Conservation (phyloP, 1,139 yeast genomes). For the Debaryomyces subglobosus region DNA sequence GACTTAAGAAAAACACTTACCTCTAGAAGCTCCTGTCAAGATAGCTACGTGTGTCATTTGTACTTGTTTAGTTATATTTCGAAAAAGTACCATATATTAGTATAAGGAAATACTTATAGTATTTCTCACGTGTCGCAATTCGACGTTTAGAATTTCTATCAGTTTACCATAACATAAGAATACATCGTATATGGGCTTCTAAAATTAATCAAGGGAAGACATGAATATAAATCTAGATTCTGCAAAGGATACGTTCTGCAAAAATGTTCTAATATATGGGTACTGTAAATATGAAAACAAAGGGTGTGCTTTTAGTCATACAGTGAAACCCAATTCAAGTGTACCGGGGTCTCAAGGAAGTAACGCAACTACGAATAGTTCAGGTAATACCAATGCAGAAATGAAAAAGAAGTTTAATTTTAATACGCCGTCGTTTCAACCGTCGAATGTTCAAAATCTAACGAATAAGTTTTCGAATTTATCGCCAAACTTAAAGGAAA, state of each 20-base stretch:
- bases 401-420: conserved; percentile 55
- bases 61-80: not conserved
- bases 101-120: not conserved
- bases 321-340: conserved; percentile 25
- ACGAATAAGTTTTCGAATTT: conserved; percentile 47
- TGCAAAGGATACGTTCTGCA: conserved; percentile 82
- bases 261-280: conserved; percentile 85
- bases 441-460: conserved; percentile 32
- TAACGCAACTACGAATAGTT: conserved; percentile 6
- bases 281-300: conserved; percentile 87
- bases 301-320: conserved; percentile 85
- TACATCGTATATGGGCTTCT: not conserved
- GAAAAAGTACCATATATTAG: not conserved
- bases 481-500: conserved; percentile 59
- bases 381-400: conserved; percentile 7
- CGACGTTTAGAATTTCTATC: conserved; percentile 1
- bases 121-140: conserved; percentile 2
- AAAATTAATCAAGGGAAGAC: not conserved
- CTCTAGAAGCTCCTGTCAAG: conserved; percentile 72
- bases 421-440: conserved; percentile 71
- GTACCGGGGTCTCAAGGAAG: conserved; percentile 5
- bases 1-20: conserved; percentile 37
- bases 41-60: conserved; percentile 30
- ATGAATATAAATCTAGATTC: conserved; percentile 51
- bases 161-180: conserved; percentile 2